Evolutionary conservation across 148 eudicot species (phyloP).

Genomic region (Diospyros kaki): DNA sequence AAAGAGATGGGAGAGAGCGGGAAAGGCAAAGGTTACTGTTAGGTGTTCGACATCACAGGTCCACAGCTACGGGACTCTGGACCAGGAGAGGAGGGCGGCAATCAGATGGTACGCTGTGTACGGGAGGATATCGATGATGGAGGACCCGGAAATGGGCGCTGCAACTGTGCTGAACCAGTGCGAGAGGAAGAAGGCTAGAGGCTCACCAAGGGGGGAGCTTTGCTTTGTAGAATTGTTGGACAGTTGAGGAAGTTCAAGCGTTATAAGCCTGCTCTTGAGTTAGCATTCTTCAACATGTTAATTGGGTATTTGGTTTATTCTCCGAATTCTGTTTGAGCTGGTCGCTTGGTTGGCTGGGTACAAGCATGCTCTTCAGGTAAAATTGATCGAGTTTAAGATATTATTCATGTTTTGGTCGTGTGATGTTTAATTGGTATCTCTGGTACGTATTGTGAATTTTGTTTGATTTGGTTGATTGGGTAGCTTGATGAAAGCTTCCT

Average conservation of each 20-base stretch:
- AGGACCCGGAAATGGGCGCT: slow-evolving; percentile 41
- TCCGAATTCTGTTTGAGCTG: too few relatives aligned
- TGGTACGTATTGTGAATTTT: background rate
- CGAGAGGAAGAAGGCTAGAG: slow-evolving; percentile 58
- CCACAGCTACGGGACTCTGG: slow-evolving; percentile 34
- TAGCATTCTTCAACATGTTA: background rate
- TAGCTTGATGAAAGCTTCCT: background rate
- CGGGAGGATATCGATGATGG: slow-evolving; percentile 44
- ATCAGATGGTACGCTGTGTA: slow-evolving; percentile 47
- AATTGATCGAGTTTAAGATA: background rate
- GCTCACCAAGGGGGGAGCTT: slow-evolving; percentile 73
- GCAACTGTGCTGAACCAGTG: slow-evolving; percentile 46
- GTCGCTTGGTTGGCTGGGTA: background rate
- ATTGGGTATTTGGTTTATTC: background rate
- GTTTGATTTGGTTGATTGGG: background rate
- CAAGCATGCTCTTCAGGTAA: slow-evolving; percentile 72
- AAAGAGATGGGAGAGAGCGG: too few relatives aligned
- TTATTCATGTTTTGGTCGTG: background rate
- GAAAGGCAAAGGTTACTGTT: background rate
- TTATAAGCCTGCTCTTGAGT: slow-evolving; percentile 65
- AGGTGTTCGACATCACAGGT: slow-evolving; percentile 37
- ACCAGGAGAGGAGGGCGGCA: slow-evolving; percentile 35
- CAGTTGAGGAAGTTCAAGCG: slow-evolving; percentile 66
- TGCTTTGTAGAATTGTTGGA: slow-evolving; percentile 54
- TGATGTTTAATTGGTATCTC: slow-evolving; percentile 4